Conservation (phyloP, 805 yeast genomes). For the Monosporozyma aerobia region DNA sequence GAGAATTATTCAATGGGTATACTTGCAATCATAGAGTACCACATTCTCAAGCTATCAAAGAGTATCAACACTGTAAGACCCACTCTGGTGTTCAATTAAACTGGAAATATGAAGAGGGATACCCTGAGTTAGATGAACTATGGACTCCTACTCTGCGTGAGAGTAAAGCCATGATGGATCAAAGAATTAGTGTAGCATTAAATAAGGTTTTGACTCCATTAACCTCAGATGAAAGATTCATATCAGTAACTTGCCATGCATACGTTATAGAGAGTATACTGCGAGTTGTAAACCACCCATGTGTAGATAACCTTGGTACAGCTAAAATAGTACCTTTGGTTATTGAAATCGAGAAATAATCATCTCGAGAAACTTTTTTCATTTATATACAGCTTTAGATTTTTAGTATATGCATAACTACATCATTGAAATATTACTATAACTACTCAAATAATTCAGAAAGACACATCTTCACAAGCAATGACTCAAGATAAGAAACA, state of each 20-base stretch:
- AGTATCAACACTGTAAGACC: conserved; percentile 14
- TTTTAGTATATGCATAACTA: not conserved
- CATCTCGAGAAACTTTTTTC: not conserved
- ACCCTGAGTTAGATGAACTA: conserved; percentile 42
- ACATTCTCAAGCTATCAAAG: conserved; percentile 12
- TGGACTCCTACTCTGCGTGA: conserved; percentile 42
- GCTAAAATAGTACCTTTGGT: conserved; percentile 57
- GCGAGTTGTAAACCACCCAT: conserved; percentile 44
- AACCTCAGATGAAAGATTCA: conserved; percentile 19
- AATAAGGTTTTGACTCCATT: conserved; percentile 35
- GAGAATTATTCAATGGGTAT: conserved; percentile 55
- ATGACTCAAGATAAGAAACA: not conserved
- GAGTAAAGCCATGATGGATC: conserved; percentile 38
- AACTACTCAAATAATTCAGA: not conserved
- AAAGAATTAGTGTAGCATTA: conserved; percentile 32
- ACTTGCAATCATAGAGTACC: conserved; percentile 47
- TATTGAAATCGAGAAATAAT: conserved; percentile 28
- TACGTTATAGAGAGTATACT: conserved; percentile 48
- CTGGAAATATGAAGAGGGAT: conserved; percentile 37
- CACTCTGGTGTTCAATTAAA: conserved; percentile 29
- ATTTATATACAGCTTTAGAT: not conserved
- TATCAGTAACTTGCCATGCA: conserved; percentile 53
- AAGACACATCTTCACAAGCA: not conserved
- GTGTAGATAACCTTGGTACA: conserved; percentile 44
- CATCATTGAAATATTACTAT: not conserved